These are phyloP conservation scores for Paecilomyces niveus DNA, from an alignment of 2,329 filamentous ascomycete species.

Conservation along the genomic window DNA sequence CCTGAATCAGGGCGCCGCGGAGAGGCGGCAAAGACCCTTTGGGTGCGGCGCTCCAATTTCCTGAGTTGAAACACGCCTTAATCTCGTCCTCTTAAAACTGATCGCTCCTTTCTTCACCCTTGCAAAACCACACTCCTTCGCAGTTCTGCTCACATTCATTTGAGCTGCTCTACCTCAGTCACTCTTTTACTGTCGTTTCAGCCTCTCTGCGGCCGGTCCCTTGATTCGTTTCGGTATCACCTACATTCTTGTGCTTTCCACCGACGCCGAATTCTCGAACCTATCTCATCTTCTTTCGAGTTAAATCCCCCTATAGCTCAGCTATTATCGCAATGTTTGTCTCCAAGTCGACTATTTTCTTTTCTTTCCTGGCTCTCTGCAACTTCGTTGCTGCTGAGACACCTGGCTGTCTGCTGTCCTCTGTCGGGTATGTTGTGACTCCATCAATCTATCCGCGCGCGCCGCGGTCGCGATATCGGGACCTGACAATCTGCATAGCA, in stretches of 20 bases:
- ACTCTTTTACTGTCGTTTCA: slow-evolving; percentile 4
- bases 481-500: slow-evolving; percentile 21
- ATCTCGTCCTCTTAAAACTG: slow-evolving; percentile 12
- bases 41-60: neutral
- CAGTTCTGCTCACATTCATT: neutral
- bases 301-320: slow-evolving; percentile 35
- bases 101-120: slow-evolving; percentile 15
- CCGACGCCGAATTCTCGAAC: neutral
- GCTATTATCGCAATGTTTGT: neutral
- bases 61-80: slow-evolving; percentile 10
- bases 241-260: neutral
- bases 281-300: neutral
- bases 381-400: slow-evolving; percentile 37
- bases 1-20: neutral
- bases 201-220: neutral
- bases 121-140: slow-evolving; percentile 10
- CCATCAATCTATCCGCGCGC: neutral
- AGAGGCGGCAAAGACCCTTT: neutral
- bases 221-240: neutral
- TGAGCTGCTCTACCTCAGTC: slow-evolving; percentile 5
- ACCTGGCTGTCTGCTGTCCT: slow-evolving; percentile 45
- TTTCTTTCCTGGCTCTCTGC: slow-evolving; percentile 40
- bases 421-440: slow-evolving; percentile 41
- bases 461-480: neutral
- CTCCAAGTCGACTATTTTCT: slow-evolving; percentile 33